These are phyloP conservation scores for Pichia cephalocereana DNA, from an alignment of 805 yeast genomes.

Conservation along the genomic window DNA sequence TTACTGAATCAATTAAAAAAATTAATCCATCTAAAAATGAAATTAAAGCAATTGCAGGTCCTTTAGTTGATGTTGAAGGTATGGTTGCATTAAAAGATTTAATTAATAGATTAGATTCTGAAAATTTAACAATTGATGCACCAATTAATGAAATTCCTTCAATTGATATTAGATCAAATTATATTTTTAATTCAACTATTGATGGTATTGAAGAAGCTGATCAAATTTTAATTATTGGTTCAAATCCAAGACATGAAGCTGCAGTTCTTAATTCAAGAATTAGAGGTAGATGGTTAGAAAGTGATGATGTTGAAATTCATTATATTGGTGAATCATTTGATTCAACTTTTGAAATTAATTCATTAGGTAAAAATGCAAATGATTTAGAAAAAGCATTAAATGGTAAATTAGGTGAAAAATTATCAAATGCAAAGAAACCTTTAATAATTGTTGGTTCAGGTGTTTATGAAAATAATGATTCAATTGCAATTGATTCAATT, in stretches of 20 bases:
- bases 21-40: constrained; percentile 58
- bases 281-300: constrained; percentile 70
- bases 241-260: constrained; percentile 87
- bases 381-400: constrained; percentile 50
- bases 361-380: constrained; percentile 52
- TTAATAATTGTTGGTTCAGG: constrained; percentile 77
- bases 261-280: constrained; percentile 79
- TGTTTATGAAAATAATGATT: constrained; percentile 58
- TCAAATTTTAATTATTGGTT: constrained; percentile 68
- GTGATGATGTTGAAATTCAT: constrained; percentile 51
- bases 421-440: constrained; percentile 61
- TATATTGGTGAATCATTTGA: constrained; percentile 72
- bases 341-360: constrained; percentile 58
- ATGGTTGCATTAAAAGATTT: constrained; percentile 76
- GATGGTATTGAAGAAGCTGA: constrained; percentile 79
- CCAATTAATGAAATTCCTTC: constrained; percentile 53
- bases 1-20: constrained; percentile 51
- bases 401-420: constrained; percentile 62
- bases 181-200: constrained; percentile 69
- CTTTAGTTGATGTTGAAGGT: constrained; percentile 73
- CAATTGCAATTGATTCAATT: constrained; percentile 47
- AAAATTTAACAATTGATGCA: constrained; percentile 68
- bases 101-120: constrained; percentile 68
- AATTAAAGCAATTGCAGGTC: constrained; percentile 75
- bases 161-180: constrained; percentile 68